Evolutionary conservation across 2,329 filamentous ascomycete genomes (phyloP).

Genomic region (Pseudonectria foliicola): DNA sequence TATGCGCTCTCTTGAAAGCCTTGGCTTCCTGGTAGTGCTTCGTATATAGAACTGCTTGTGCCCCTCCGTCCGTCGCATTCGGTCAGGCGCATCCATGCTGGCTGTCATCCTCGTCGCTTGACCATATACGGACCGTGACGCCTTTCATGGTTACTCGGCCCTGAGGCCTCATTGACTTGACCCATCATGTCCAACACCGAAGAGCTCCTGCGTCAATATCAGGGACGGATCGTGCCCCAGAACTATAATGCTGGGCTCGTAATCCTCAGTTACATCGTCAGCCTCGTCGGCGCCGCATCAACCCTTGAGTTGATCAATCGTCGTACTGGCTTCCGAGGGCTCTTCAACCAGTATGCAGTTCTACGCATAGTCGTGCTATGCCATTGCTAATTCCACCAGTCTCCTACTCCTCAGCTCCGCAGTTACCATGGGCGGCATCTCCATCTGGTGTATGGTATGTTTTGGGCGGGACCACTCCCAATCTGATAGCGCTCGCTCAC

Average conservation of each 20-base stretch:
- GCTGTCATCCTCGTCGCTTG: too few relatives aligned
- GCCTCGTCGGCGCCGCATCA: conserved; percentile 67
- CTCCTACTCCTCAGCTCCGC: conserved; percentile 57
- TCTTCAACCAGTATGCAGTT: conserved; percentile 55
- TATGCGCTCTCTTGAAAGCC: too few relatives aligned
- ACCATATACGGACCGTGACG: too few relatives aligned
- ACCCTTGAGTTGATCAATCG: conserved; percentile 78
- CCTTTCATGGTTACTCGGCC: too few relatives aligned
- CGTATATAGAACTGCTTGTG: too few relatives aligned
- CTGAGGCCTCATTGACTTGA: neutral
- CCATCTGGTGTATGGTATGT: conserved; percentile 64
- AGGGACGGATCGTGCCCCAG: conserved; percentile 39
- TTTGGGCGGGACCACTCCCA: neutral
- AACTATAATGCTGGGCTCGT: conserved; percentile 55
- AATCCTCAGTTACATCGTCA: conserved; percentile 67
- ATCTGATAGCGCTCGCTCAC: conserved; percentile 2
- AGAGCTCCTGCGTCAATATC: conserved; percentile 33
- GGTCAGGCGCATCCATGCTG: too few relatives aligned
- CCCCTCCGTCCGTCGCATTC: too few relatives aligned
- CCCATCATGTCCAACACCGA: conserved; percentile 15
- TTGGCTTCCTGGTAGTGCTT: too few relatives aligned
- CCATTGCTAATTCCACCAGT: conserved; percentile 31
- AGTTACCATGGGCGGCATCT: conserved; percentile 65
- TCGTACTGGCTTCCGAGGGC: conserved; percentile 60
- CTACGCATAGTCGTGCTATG: neutral